phyloP scores from a whole-genome alignment of 306 rosid genomes.

The Rubus idaeus region DNA sequence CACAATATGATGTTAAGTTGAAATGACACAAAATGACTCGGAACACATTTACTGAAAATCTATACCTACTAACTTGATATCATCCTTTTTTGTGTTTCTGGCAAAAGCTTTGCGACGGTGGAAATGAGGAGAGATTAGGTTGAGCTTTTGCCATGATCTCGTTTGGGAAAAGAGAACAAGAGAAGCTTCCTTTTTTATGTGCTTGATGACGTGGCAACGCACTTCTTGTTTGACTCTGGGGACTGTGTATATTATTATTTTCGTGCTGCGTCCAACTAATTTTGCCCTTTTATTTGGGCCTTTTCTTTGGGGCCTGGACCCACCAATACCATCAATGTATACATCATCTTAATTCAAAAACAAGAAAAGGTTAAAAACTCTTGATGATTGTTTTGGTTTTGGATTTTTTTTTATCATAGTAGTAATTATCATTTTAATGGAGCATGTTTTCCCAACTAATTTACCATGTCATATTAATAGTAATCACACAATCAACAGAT shows the following conservation, averaged over 20 bases:
- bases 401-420: background rate
- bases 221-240: slow-evolving; percentile 25
- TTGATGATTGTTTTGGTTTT: slow-evolving; percentile 3
- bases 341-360: background rate
- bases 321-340: background rate
- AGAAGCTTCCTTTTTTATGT: slow-evolving; percentile 10
- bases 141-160: slow-evolving; percentile 9
- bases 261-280: slow-evolving; percentile 8
- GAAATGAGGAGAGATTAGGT: background rate
- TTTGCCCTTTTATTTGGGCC: background rate
- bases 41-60: too few relatives aligned
- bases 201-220: slow-evolving; percentile 32
- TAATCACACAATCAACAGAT: too few relatives aligned
- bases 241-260: slow-evolving; percentile 6
- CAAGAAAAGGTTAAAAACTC: background rate
- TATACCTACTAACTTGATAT: background rate
- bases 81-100: background rate
- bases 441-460: background rate
- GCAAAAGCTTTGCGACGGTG: slow-evolving; percentile 1
- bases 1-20: background rate
- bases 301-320: slow-evolving; percentile 2
- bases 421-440: background rate
- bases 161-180: background rate
- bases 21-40: background rate
- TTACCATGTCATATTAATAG: background rate